Evolutionary conservation across 352 stramenopile genomes (phyloP).

Genomic region (Phytophthora syringae): DNA sequence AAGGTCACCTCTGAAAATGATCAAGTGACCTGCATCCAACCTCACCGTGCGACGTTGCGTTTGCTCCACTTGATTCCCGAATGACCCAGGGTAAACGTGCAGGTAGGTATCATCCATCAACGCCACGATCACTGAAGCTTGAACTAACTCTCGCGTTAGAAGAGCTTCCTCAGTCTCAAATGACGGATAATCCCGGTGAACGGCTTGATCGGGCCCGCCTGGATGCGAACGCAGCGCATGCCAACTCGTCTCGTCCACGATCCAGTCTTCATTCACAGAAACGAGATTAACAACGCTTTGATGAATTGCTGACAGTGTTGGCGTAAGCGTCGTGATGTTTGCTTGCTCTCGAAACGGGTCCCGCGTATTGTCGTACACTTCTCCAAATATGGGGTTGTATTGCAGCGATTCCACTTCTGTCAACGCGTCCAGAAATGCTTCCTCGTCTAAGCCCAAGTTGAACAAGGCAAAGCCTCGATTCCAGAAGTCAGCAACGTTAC

Average conservation of each 20-base stretch:
- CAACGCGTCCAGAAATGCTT: not conserved
- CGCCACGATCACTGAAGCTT: not conserved
- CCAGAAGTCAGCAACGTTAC: too few species aligned
- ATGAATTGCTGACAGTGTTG: not conserved
- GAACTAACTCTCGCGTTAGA: not conserved
- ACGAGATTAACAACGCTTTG: not conserved
- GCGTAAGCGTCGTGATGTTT: not conserved
- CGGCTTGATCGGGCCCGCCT: not conserved
- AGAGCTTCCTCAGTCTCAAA: not conserved
- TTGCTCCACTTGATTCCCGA: not conserved
- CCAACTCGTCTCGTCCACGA: not conserved
- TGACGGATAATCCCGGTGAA: not conserved
- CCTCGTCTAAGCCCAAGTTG: not conserved
- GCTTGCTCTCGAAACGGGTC: not conserved
- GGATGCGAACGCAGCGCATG: not conserved
- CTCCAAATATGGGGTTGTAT: not conserved
- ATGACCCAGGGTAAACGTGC: not conserved
- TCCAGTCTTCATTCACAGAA: not conserved
- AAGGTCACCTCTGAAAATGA: slow-evolving; percentile 7
- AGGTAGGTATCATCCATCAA: too few species aligned
- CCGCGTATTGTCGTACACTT: not conserved
- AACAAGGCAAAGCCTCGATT: too few species aligned
- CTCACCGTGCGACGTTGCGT: not conserved
- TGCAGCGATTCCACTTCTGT: not conserved
- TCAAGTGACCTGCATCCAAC: not conserved